Evolutionary conservation across 345 rosid genomes (phyloP).

Genomic region (Isatis tinctoria): DNA sequence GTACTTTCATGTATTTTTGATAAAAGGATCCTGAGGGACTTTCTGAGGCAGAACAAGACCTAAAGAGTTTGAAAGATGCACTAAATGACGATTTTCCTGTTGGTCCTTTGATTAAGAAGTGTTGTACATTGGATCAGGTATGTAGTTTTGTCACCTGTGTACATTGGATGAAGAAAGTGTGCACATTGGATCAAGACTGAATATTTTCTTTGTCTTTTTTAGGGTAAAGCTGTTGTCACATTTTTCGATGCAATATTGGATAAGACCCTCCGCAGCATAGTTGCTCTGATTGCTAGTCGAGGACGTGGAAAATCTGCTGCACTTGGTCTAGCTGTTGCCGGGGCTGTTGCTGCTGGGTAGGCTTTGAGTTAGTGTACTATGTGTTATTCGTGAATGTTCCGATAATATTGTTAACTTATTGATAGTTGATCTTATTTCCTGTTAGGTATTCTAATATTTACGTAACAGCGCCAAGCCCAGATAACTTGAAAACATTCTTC

Average conservation of each 20-base stretch:
- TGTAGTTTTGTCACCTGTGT: constrained; percentile 12
- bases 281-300: constrained; percentile 93
- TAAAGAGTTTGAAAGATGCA: constrained; percentile 80
- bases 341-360: constrained; percentile 96
- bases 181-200: constrained; percentile 54
- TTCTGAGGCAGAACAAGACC: constrained; percentile 74
- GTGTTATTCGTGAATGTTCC: background rate
- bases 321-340: constrained; percentile 87
- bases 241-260: constrained; percentile 93
- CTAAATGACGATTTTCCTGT: constrained; percentile 79
- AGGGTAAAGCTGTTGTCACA: constrained; percentile 92
- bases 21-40: constrained; percentile 82
- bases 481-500: constrained; percentile 77
- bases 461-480: constrained; percentile 94
- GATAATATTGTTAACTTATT: constrained; percentile 16
- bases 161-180: constrained; percentile 48
- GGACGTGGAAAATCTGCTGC: constrained; percentile 99
- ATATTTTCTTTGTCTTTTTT: constrained; percentile 14
- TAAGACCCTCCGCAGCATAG: constrained; percentile 72
- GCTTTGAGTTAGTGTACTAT: constrained; percentile 7
- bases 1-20: constrained; percentile 6
- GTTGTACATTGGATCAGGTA: constrained; percentile 98
- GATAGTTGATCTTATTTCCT: background rate
- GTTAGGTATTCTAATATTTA: constrained; percentile 86
- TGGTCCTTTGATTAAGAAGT: constrained; percentile 85